These are phyloP conservation scores for Casuarina cunninghamiana DNA, from an alignment of 306 rosid genomes.

Conservation along the genomic window DNA sequence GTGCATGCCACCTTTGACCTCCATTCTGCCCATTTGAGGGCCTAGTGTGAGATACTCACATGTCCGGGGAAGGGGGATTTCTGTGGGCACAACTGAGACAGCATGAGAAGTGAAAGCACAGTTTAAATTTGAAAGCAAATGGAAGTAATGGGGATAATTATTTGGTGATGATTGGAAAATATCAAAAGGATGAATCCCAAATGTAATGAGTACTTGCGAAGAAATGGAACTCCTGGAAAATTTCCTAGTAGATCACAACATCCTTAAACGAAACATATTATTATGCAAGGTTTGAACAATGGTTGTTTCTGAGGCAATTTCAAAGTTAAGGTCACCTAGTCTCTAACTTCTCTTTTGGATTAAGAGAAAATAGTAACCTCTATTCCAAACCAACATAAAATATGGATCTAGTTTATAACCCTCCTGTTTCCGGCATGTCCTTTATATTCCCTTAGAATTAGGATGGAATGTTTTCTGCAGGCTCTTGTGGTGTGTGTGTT, in stretches of 20 bases:
- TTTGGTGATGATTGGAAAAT: slow-evolving; percentile 8
- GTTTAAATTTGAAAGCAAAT: neutral
- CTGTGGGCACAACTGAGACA: neutral
- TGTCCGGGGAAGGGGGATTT: neutral
- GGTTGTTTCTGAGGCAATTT: neutral
- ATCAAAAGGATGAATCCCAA: neutral
- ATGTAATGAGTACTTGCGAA: neutral
- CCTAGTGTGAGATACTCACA: neutral
- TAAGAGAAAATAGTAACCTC: neutral
- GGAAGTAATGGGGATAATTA: neutral
- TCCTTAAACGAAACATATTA: neutral
- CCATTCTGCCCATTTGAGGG: neutral
- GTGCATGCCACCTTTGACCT: slow-evolving; percentile 1
- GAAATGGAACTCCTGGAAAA: neutral
- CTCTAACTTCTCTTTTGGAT: neutral
- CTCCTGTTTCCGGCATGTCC: neutral
- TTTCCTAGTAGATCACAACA: neutral
- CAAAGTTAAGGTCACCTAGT: neutral
- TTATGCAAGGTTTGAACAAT: neutral
- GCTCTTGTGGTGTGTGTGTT: neutral
- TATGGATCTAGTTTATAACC: neutral
- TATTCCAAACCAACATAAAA: neutral
- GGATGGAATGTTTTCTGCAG: neutral
- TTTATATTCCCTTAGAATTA: neutral
- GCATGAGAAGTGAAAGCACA: neutral